These are phyloP conservation scores for Daldinia eschscholtzii DNA, from an alignment of 2,329 filamentous ascomycete genomes.

Conservation along the genomic window DNA sequence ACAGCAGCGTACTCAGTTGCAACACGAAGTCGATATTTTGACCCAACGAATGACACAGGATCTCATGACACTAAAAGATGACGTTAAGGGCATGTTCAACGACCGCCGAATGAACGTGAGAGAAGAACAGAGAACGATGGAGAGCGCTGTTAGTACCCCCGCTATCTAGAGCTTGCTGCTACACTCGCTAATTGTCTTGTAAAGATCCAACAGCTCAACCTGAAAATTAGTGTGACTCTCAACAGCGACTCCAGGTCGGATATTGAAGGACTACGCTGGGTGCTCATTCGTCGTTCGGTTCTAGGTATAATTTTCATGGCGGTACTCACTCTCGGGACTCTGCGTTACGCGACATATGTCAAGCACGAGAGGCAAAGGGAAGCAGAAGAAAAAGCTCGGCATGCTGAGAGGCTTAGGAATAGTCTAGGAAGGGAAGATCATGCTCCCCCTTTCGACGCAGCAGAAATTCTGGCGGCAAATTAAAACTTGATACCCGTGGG, in stretches of 20 bases:
- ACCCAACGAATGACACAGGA: constrained; percentile 89
- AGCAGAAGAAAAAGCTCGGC: constrained; percentile 58
- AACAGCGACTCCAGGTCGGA: constrained; percentile 93
- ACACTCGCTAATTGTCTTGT: constrained; percentile 9
- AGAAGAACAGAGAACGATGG: constrained; percentile 86
- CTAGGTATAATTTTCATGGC: constrained; percentile 76
- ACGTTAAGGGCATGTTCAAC: constrained; percentile 95
- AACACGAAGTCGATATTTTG: constrained; percentile 95
- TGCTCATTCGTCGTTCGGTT: constrained; percentile 74
- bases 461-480: constrained; percentile 69
- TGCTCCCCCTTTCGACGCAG: constrained; percentile 64
- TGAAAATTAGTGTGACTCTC: constrained; percentile 91
- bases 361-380: constrained; percentile 64
- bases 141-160: constrained; percentile 74
- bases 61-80: constrained; percentile 83
- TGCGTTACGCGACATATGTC: constrained; percentile 71
- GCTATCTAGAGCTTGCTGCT: not conserved
- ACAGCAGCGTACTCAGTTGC: constrained; percentile 84
- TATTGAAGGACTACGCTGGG: constrained; percentile 92
- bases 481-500: constrained; percentile 54
- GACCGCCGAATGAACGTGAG: constrained; percentile 93
- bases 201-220: constrained; percentile 92
- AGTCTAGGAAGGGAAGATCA: constrained; percentile 62
- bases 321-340: constrained; percentile 68
- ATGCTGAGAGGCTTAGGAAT: constrained; percentile 59